Evolutionary conservation across 345 rosid genomes (phyloP).

Genomic region (Citropsis articulata): DNA sequence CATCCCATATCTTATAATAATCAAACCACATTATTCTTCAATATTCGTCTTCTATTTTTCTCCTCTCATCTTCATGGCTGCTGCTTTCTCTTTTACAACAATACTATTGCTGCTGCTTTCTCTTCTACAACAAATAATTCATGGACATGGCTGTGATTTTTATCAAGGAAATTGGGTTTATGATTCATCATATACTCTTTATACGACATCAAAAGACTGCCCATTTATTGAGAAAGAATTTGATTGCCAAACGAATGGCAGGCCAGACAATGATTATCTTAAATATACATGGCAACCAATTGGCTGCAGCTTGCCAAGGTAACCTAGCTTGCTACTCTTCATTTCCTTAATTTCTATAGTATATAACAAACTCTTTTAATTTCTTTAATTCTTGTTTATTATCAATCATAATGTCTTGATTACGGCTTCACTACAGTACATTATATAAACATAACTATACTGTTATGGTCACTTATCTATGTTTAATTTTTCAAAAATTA

Average conservation of each 20-base stretch:
- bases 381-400: too few relatives aligned
- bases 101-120: background rate
- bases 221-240: constrained; percentile 52
- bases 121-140: background rate
- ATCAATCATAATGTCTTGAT: too few relatives aligned
- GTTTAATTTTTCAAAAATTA: too few relatives aligned
- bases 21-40: background rate
- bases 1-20: background rate
- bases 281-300: constrained; percentile 65
- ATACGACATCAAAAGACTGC: constrained; percentile 34
- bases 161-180: constrained; percentile 62
- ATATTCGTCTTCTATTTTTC: background rate
- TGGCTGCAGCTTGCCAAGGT: constrained; percentile 56
- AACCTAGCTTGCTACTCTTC: too few relatives aligned
- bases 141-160: constrained; percentile 23
- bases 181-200: constrained; percentile 54
- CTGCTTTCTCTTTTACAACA: background rate
- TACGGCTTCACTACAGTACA: too few relatives aligned
- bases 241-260: constrained; percentile 52
- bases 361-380: too few relatives aligned
- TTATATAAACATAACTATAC: too few relatives aligned
- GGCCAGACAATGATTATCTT: constrained; percentile 58
- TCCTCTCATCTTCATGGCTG: background rate
- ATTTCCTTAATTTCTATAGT: too few relatives aligned
- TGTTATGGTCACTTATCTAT: too few relatives aligned